Evolutionary conservation across 2,329 filamentous ascomycete genomes (phyloP), one percentile per base, ranked within the genome.

Genomic region (Fusarium poae): DNA sequence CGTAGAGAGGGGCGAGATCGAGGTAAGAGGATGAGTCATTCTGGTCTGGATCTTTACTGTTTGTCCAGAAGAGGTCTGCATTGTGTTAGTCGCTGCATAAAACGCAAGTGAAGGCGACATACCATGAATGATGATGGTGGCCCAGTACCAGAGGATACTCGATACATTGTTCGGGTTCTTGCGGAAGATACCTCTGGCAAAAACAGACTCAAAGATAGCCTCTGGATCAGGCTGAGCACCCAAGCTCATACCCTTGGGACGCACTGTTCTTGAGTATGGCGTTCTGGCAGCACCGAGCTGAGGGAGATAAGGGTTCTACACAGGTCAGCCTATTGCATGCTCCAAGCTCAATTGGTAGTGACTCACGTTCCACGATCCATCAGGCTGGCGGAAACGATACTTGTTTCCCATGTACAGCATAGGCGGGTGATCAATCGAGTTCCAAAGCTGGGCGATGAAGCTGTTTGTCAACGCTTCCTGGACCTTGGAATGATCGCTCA

Each of bases 71-170:
- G 23, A 92, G 82, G 72, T 92, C 88, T 85, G 10, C 6, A 27
- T 5, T 27, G 3, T 30, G 5, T 44, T n/a, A 23, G 11, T 13
- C 2, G 18, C 6, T 10, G 21, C 1, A 3, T 6, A 1, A 1
- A 3, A 8, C 42, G 10, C 11, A 3, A 2, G 9, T 6, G 15
- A 27, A 5, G 5, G 3, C 4, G 1, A 9, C 43, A 55, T 71
- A 88, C 88, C 90, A 66, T 92, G 90, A 59, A 91, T 92, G 65
- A 92, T 88, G 57, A 93, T 86, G 21, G 89, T 90, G 0, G 90
- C 90, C 88, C 88, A 91, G 75, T 92, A 90, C 83, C 90, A 92
- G 44, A 92, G 80, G 11, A 92, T 82, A 68, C 88, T 91, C 2
- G 90, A 93, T 2, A 92, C 87, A 37, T 91, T 91, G 77, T 92